Percentiles rank a stretch among this genome's conserved stretches.
Conservation (phyloP, 306 rosid genomes). For the Ormosia emarginata region DNA sequence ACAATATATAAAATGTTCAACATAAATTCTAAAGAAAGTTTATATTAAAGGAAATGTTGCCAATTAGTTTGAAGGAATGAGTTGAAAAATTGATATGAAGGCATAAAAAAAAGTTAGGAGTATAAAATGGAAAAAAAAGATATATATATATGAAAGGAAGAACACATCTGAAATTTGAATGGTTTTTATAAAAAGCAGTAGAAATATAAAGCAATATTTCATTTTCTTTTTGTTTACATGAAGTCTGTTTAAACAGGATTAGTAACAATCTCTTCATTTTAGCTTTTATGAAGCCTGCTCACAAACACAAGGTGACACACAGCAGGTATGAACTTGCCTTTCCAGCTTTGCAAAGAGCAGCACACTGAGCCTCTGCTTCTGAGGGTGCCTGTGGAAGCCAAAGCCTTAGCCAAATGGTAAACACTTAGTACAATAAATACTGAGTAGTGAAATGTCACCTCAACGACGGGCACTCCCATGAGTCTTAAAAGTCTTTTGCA, state of each 20-base stretch:
- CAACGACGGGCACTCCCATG: slow-evolving; percentile 97
- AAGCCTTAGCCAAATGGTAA: slow-evolving; percentile 24
- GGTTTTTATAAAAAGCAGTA: neutral
- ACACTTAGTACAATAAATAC: neutral
- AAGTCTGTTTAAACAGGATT: neutral
- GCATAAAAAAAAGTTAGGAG: neutral
- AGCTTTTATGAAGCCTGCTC: slow-evolving; percentile 8
- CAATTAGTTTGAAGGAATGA: neutral
- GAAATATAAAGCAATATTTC: neutral
- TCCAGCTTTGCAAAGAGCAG: slow-evolving; percentile 87
- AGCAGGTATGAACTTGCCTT: slow-evolving; percentile 57
- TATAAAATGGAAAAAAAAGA: neutral
- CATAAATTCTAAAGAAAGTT: neutral
- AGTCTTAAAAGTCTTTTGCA: slow-evolving; percentile 86
- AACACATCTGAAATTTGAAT: neutral
- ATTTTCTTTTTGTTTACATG: neutral
- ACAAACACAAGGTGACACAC: slow-evolving; percentile 3
- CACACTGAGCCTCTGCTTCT: slow-evolving; percentile 99
- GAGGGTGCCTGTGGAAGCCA: slow-evolving; percentile 82
- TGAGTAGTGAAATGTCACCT: slow-evolving; percentile 53
- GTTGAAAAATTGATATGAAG: slow-evolving; percentile 4
- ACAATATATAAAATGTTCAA: slow-evolving; percentile 11
- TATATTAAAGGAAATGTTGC: neutral
- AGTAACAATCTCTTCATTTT: neutral
- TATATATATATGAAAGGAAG: neutral